phyloP scores from a whole-genome alignment of 2,329 filamentous ascomycete genomes.

The Hypoxylon sp. region DNA sequence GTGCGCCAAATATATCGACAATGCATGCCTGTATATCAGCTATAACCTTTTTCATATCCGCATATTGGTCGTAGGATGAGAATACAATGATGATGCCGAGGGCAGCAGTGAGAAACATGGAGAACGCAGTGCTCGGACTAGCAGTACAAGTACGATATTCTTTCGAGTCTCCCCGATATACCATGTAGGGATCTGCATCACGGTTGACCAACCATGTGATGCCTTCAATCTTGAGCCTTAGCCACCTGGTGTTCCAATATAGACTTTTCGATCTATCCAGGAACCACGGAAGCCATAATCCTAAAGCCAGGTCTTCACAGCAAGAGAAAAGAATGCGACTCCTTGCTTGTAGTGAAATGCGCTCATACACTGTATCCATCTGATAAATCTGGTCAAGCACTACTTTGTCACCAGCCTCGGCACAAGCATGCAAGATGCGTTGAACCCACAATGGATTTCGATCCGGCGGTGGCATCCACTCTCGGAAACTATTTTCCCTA shows the following conservation, averaged over 20 bases:
- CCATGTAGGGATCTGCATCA: conserved; percentile 6
- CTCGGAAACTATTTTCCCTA: not conserved
- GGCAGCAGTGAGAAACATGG: not conserved
- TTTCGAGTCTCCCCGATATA: too few relatives aligned
- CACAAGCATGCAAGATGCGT: not conserved
- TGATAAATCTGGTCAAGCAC: not conserved
- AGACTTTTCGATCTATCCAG: too few relatives aligned
- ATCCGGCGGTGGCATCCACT: not conserved
- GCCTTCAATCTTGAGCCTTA: not conserved
- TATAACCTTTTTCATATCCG: not conserved
- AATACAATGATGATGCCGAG: not conserved
- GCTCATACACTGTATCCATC: not conserved
- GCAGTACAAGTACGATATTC: too few relatives aligned
- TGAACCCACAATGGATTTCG: not conserved
- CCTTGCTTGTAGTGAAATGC: not conserved
- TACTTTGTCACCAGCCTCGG: not conserved
- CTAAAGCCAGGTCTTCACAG: not conserved
- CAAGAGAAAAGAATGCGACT: not conserved
- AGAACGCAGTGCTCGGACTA: not conserved
- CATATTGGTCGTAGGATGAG: too few relatives aligned
- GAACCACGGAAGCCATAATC: too few relatives aligned
- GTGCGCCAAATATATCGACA: not conserved
- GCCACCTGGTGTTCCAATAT: too few relatives aligned
- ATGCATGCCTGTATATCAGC: not conserved
- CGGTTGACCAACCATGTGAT: conserved; percentile 4